These are phyloP conservation scores for Pseudevernia furfuracea DNA, from an alignment of 495 filamentous ascomycete species.

Conservation along the genomic window DNA sequence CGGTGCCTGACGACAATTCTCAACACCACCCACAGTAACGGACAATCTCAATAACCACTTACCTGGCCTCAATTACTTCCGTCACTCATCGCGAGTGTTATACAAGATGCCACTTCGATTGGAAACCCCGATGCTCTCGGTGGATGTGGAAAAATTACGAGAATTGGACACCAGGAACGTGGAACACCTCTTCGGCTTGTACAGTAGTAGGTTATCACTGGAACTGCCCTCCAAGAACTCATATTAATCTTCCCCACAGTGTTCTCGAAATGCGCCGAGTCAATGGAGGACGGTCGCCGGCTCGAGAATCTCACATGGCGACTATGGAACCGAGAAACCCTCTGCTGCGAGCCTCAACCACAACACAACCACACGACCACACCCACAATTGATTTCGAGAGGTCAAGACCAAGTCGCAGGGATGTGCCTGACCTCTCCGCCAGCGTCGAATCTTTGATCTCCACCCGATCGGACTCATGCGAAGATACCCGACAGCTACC, in stretches of 20 bases:
- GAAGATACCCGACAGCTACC: slow-evolving; percentile 48
- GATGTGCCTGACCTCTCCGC: slow-evolving; percentile 84
- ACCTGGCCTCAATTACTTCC: not conserved
- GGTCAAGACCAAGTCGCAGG: slow-evolving; percentile 37
- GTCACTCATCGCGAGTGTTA: not conserved
- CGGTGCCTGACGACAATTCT: slow-evolving; percentile 1
- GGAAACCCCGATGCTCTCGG: slow-evolving; percentile 66
- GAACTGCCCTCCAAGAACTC: not conserved
- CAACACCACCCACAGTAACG: not conserved
- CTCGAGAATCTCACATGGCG: slow-evolving; percentile 95
- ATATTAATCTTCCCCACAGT: slow-evolving; percentile 47
- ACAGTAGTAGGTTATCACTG: slow-evolving; percentile 68
- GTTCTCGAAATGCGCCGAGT: slow-evolving; percentile 90
- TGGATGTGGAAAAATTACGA: slow-evolving; percentile 80
- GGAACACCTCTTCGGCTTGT: slow-evolving; percentile 94
- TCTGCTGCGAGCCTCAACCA: slow-evolving; percentile 74
- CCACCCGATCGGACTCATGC: slow-evolving; percentile 63
- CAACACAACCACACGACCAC: slow-evolving; percentile 34
- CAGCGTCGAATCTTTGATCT: slow-evolving; percentile 77
- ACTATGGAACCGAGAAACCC: slow-evolving; percentile 91
- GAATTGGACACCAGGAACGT: slow-evolving; percentile 89
- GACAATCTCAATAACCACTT: not conserved
- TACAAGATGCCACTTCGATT: slow-evolving; percentile 52
- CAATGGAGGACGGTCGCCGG: slow-evolving; percentile 84
- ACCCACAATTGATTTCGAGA: slow-evolving; percentile 37